Base-by-base conservation (phyloP, 2,329 filamentous ascomycete genomes). In the Cercospora beticola region DNA sequence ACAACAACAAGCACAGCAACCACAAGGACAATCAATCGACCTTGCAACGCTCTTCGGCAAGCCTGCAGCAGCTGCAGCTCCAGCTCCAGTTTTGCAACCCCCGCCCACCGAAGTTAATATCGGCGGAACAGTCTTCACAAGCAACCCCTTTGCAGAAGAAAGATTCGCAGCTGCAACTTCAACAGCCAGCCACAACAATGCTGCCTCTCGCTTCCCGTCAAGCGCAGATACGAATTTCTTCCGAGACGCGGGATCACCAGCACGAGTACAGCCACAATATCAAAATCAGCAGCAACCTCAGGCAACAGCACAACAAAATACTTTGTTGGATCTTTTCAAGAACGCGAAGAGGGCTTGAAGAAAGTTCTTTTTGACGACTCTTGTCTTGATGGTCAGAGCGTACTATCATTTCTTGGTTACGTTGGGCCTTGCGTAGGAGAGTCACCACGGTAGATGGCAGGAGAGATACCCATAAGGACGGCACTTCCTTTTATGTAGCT, bases 1-100 rank as follows among this genome's bases (percentile, higher is more conserved):
- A 86, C 26, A 85, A 82, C 16, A 76, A 87, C 8, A 82, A 84
- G 65, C 64, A 56, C 62, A 66, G 8, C 84, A 87, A 72, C 81
- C 83, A 57, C 81, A 74, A 36, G 70, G 71, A 8, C 74, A 73
- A 46, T 69, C 69, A 28, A 73, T 76, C 26, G 72, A 76, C 60
- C 61, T 77, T 21, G 69, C 74, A 16, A 70, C 72, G 10, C 70
- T 76, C 21, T 77, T 75, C 36, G 73, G 67, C 1, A 71, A 71
- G 54, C 60, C 69, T 56, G 18, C 36, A 56, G 12, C 49, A 54
- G 23, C 65, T 65, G 21, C 59, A 49, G 30, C 21, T 21, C 5
- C 58, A 56, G 40, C 65, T 69, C 59, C 65, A 54, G 26, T 10
- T 43, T 3, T 36, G 14, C 57, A 65, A 28, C 64, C 52, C 28